Percentiles rank a stretch among this genome's conserved stretches.
These are phyloP conservation scores for Corylus heterophylla DNA, from an alignment of 306 rosid genomes.

Conservation along the genomic window DNA sequence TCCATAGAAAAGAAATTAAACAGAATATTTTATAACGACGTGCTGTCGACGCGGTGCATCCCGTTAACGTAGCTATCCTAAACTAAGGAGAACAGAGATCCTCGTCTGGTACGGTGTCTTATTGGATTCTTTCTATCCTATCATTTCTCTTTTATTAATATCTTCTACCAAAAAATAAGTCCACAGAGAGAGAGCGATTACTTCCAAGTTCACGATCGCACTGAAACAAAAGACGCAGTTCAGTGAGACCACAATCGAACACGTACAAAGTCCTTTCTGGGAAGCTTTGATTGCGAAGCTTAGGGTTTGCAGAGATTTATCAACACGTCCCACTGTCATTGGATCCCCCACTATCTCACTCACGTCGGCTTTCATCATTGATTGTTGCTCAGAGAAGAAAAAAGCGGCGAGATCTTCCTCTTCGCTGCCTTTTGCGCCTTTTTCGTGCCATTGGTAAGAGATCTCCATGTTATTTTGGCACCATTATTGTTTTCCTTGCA, in stretches of 20 bases:
- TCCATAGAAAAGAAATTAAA: too few species aligned
- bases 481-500: background rate
- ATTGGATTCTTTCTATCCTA: background rate
- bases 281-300: background rate
- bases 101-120: background rate
- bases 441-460: slow-evolving; percentile 52
- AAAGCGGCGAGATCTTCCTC: background rate
- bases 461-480: slow-evolving; percentile 12
- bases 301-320: slow-evolving; percentile 2
- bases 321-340: slow-evolving; percentile 8
- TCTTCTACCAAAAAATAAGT: too few species aligned
- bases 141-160: too few species aligned
- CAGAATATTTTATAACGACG: background rate
- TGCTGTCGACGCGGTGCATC: background rate
- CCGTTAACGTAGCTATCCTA: background rate
- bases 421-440: slow-evolving; percentile 30
- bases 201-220: too few species aligned
- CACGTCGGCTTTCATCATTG: background rate
- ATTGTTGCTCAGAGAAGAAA: slow-evolving; percentile 14
- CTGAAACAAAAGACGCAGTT: background rate
- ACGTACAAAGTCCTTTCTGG: background rate
- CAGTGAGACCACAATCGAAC: background rate
- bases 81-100: background rate
- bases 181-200: too few species aligned
- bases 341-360: slow-evolving; percentile 3